These are phyloP conservation scores for Trichophyton equinum DNA, from an alignment of 2,329 filamentous ascomycete species.

Conservation along the genomic window DNA sequence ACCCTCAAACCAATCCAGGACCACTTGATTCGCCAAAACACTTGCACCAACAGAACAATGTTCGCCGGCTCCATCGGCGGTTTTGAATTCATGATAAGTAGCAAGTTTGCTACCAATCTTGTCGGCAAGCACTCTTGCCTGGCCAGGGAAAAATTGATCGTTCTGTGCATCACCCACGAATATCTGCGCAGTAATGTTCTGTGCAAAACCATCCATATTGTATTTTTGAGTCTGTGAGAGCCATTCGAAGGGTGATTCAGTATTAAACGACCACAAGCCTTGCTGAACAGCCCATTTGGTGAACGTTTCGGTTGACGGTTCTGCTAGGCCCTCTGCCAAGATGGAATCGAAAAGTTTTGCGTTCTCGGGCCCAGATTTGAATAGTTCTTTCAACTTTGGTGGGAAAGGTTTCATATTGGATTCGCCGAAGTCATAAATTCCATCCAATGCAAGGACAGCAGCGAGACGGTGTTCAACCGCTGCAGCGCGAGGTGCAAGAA, in stretches of 20 bases:
- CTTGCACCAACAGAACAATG: conserved; percentile 18
- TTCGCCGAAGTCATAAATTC: conserved; percentile 23
- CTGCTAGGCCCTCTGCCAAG: conserved; percentile 5
- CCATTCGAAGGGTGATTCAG: conserved; percentile 20
- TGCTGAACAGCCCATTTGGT: conserved; percentile 25
- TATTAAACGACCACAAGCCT: conserved; percentile 25
- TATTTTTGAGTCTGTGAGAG: conserved; percentile 14
- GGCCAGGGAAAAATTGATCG: conserved; percentile 15
- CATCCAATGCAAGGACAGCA: conserved; percentile 31
- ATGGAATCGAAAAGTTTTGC: conserved; percentile 6
- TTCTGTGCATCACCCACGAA: conserved; percentile 16
- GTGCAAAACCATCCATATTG: conserved; percentile 11
- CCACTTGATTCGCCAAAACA: not conserved
- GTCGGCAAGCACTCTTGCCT: conserved; percentile 13
- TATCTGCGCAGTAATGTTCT: conserved; percentile 18
- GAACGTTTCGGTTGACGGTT: conserved; percentile 10
- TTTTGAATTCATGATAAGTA: conserved; percentile 14
- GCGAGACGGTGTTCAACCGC: conserved; percentile 34
- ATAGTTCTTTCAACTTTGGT: not conserved
- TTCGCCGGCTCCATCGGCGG: conserved; percentile 14
- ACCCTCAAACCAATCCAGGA: conserved; percentile 2
- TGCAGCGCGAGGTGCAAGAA: conserved; percentile 31
- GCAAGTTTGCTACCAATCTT: conserved; percentile 13
- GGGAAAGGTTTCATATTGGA: conserved; percentile 11
- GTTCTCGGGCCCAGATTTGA: not conserved